phyloP scores from a whole-genome alignment of 257 asterid genomes.

The Solanum chmielewskii region DNA sequence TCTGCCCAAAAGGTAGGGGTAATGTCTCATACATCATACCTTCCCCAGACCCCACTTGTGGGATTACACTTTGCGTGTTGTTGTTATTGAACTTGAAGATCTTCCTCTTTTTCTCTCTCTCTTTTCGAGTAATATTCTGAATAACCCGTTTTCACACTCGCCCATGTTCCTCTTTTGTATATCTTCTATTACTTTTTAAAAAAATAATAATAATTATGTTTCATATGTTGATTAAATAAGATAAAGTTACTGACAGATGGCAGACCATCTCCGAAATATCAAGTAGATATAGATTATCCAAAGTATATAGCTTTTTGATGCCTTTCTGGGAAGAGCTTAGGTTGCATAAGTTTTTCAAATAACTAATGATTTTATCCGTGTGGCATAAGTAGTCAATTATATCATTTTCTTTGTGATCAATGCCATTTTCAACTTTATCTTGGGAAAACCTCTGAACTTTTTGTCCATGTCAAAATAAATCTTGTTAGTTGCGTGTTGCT shows the following conservation, averaged over 20 bases:
- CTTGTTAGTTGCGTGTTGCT: background rate
- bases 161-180: background rate
- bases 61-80: background rate
- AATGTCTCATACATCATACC: background rate
- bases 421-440: background rate
- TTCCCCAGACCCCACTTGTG: background rate
- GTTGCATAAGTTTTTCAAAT: background rate
- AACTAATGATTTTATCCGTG: no score
- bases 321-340: background rate
- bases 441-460: background rate
- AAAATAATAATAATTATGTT: background rate
- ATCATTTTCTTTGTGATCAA: background rate
- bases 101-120: background rate
- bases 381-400: background rate
- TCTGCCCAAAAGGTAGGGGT: background rate
- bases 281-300: background rate
- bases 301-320: background rate
- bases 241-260: background rate
- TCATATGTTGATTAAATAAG: background rate
- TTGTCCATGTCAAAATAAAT: background rate
- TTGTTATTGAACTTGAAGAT: background rate
- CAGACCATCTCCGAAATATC: background rate
- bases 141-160: background rate
- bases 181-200: background rate
- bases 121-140: background rate